Base-by-base conservation (phyloP, 352 stramenopile genomes). In the Phytophthora podocarpi region DNA sequence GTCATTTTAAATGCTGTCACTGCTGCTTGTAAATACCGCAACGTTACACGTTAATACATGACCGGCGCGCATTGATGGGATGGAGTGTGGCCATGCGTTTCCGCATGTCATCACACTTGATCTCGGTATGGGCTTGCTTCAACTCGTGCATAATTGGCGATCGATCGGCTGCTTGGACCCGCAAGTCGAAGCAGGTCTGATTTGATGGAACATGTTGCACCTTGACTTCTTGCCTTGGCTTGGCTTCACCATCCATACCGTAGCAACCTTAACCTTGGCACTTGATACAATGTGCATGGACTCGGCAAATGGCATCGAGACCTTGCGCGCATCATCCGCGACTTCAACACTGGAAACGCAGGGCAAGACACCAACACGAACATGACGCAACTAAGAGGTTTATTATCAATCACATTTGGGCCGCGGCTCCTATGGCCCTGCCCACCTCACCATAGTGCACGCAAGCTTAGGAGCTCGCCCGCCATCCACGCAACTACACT, bases 321-420 rank as follows among this genome's bases (percentile, higher is more conserved):
- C 37, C 49, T 46, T 41, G 89, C 67, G 13, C 71, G 65, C 50
- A 68, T 88, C 23, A 97, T 80, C 37, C 83, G 85, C 39, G 77
- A 71, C 59, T 87, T 72, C 67, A 91, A 76, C 40, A 52, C 36
- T 15, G 24, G 40, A 63, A 91, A 75, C 23, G 43, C 28, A 30
- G 34, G 32, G 36, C 49, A 57, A 36, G n/a, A n/a, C n/a, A n/a
- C n/a, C 13, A 27, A 4, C n/a, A 30, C 40, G 28, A 21, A 41
- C 36, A 49, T 13, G 50, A 49, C 50, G 36, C 50, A 58, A 49
- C 36, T 43, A 6, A 57, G 36, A 59, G 26, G 34, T 50, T 59
- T 32, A 59, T 59, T 50, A 49, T 59, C 36, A 59, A 59, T 28
- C 36, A 59, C 50, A 49, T 41, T 50, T 13, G 30, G 30, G 20